Base-by-base conservation (phyloP, 495 filamentous ascomycete species). In the Saxophila tyrrhenica region DNA sequence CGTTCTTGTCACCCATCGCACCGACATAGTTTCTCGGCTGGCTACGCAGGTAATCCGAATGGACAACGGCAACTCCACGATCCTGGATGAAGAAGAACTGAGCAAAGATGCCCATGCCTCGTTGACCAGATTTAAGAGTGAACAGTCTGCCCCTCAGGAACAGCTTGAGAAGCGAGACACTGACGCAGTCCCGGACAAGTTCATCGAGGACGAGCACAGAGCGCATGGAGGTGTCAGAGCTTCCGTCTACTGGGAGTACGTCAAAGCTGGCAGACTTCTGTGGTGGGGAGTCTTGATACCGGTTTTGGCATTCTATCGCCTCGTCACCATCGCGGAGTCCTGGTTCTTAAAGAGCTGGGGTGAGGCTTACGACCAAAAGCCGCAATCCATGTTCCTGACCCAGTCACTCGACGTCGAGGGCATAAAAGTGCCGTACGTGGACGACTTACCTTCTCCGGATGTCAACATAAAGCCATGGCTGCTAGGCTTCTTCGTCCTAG, bases 301-400 rank as follows among this genome's bases (percentile, higher is more conserved):
- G 1, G 65, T 81, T 19, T 73, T 87, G 22, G 63, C 75, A 19
- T 44, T 83, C 0, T 84, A 78, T 59, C 81, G 87, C 20, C 58
- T 81, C 3, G 61, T 75, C 24, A 72, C 75, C 51, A 67, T 89
- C 48, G 77, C 68, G 23, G 77, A 85, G 59, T 78, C 76, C 15
- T 94, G 86, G 84, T 91, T 89, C 51, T 76, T 94, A 43, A 91
- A 94, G 60, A 75, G 78, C 59, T 94, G 87, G 87, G 86, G 84
- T 45, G 86, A 90, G 66, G 78, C 80, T 5, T 91, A 90, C 63
- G 47, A 58, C 45, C 19, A 51, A 8, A 43, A 42, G n/a, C 48
- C 51, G 3, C 39, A 29, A 13, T 2, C 50, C 16, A 22, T 3
- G 15, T 23, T 58, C 0, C 38, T 52, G 13, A 16, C 41, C 1